phyloP scores from a whole-genome alignment of 495 filamentous ascomycete genomes.

The Talaromyces adpressus region DNA sequence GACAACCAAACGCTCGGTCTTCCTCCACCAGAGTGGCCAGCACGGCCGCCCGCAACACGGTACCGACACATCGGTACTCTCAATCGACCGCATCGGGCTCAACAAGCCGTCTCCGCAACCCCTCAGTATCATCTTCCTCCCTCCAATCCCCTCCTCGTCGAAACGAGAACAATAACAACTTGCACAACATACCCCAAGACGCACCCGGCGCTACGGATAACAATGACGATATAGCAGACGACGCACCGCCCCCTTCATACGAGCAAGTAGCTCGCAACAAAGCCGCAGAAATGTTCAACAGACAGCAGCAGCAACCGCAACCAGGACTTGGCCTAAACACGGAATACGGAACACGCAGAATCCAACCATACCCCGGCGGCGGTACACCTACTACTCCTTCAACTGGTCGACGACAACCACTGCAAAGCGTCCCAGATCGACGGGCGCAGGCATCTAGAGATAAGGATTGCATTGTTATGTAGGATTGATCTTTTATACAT shows the following conservation, averaged over 20 bases:
- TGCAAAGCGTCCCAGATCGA: background rate
- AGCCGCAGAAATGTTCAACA: conserved; percentile 17
- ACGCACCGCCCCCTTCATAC: conserved; percentile 70
- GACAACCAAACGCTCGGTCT: conserved; percentile 4
- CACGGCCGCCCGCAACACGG: background rate
- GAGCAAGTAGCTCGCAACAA: conserved; percentile 66
- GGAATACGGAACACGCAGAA: background rate
- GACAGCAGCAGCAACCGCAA: conserved; percentile 1
- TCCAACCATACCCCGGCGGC: background rate
- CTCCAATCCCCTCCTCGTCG: conserved; percentile 7
- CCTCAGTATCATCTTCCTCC: conserved; percentile 8
- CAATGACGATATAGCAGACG: conserved; percentile 31
- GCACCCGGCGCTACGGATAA: conserved; percentile 25
- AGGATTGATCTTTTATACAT: background rate
- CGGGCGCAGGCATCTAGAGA: conserved; percentile 11
- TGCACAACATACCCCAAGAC: conserved; percentile 19
- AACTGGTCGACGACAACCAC: conserved; percentile 6
- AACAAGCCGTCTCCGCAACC: conserved; percentile 9
- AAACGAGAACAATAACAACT: conserved; percentile 17
- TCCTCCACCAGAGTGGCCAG: background rate
- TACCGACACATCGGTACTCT: background rate
- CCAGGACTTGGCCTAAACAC: background rate
- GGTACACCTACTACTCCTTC: background rate
- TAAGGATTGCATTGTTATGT: conserved; percentile 43
- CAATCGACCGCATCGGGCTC: conserved; percentile 13